These are phyloP conservation scores for Podaxis sp. DNA, from an alignment of 768 basidiomycete genomes.

Conservation along the genomic window DNA sequence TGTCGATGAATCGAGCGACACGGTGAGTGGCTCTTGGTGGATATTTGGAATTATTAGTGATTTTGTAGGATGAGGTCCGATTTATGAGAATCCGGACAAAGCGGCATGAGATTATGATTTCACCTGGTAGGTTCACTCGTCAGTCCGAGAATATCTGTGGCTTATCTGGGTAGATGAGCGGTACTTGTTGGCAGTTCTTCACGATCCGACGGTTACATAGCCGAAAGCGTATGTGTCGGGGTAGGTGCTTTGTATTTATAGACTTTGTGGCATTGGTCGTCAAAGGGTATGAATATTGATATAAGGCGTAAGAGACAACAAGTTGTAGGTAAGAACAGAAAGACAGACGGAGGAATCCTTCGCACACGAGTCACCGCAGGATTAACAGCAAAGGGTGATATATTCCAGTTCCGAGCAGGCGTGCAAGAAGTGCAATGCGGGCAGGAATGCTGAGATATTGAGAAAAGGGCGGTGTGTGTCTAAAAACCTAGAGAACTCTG, in stretches of 20 bases:
- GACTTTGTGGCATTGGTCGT: slow-evolving; percentile 10
- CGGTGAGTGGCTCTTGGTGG: slow-evolving; percentile 38
- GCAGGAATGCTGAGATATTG: neutral
- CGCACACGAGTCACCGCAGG: slow-evolving; percentile 9
- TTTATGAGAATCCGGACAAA: slow-evolving; percentile 92
- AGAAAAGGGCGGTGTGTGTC: neutral
- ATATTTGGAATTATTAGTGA: neutral
- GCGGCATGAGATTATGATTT: slow-evolving; percentile 92
- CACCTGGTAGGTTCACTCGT: slow-evolving; percentile 63
- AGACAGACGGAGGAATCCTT: slow-evolving; percentile 5
- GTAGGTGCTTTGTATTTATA: slow-evolving; percentile 9
- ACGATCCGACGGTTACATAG: slow-evolving; percentile 50
- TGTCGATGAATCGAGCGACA: slow-evolving; percentile 39
- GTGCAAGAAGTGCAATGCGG: slow-evolving; percentile 4
- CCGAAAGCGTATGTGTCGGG: neutral
- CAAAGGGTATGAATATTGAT: slow-evolving; percentile 16
- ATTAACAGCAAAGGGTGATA: neutral
- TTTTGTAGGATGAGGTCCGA: slow-evolving; percentile 72
- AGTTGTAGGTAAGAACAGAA: slow-evolving; percentile 12
- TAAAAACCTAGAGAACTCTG: slow-evolving; percentile 27
- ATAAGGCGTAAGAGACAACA: slow-evolving; percentile 13
- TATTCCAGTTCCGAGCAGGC: neutral
- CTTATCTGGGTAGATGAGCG: slow-evolving; percentile 57
- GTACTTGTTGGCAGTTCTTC: slow-evolving; percentile 81
- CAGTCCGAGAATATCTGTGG: neutral